Evolutionary conservation across 1,284 basidiomycete genomes (phyloP), one percentile per base, ranked within the genome.

Genomic region (Pseudozyma sp.): DNA sequence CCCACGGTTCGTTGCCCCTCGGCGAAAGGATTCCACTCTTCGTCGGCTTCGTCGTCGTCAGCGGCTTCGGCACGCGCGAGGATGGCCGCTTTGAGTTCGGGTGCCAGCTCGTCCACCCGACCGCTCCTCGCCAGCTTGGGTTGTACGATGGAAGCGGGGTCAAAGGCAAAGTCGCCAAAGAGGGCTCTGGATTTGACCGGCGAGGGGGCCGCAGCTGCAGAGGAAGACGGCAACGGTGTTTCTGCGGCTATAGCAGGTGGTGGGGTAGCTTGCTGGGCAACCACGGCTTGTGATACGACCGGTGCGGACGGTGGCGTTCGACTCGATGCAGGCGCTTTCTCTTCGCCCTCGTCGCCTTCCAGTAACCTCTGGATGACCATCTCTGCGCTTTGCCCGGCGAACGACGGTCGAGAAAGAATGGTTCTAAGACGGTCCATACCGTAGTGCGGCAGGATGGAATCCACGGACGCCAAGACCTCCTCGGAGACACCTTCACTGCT

Each of bases 21-120:
- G 33, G 59, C 62, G 19, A 75, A 75, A 1, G 71, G 71, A 42
- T 77, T 73, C 75, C 75, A 77, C 48, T 75, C 73, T 42, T 70
- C 72, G 14, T 68, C 71, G 7, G 55, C 72, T 29, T 76, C 68
- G n/a, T 71, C 68, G 19, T 69, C 74, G 29, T 69, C 69, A 1
- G 71, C 63, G 0, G 75, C 75, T 48, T 73, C 75, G 13, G 70
- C 75, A 13, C 75, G 62, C 7, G 75, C 69, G 11, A 77, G 63
- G 19, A 77, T 73, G 30, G 67, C 70, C 4, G 75, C 75, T 37
- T 77, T 77, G 44, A 77, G 75, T 31, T 73, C 60, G 2, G 66
- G 60, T 4, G 56, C 56, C 16, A 77, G 60, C 48, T 62, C 67
- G 17, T 65, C 71, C 24, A 70, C 67, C 11, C 45, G 49, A 1